A percentile compares a stretch with the other conserved stretches of the same genome.
These are phyloP conservation scores for Fusarium pseudoanthophilum DNA, from an alignment of 2,329 filamentous ascomycete species.

Conservation along the genomic window DNA sequence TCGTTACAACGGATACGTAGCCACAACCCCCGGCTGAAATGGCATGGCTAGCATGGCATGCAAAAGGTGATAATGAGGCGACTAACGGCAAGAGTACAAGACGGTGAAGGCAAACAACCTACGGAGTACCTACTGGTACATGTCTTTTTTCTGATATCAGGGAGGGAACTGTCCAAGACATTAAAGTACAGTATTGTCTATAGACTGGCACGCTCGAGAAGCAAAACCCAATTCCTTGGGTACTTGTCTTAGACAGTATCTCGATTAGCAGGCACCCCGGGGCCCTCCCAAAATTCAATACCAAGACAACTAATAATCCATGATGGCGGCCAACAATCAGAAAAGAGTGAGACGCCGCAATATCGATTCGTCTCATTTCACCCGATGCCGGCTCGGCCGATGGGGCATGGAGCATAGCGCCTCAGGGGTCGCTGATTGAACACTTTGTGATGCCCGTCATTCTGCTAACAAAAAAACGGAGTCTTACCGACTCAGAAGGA, in stretches of 20 bases:
- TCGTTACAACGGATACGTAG: slow-evolving; percentile 25
- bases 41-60: slow-evolving; percentile 31
- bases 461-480: slow-evolving; percentile 18
- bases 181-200: neutral
- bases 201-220: slow-evolving; percentile 15
- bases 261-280: slow-evolving; percentile 21
- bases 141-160: slow-evolving; percentile 2
- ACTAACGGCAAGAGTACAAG: slow-evolving; percentile 14
- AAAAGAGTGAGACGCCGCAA: slow-evolving; percentile 11
- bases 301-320: slow-evolving; percentile 37
- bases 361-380: slow-evolving; percentile 29
- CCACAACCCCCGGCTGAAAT: slow-evolving; percentile 13
- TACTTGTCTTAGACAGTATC: slow-evolving; percentile 9
- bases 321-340: slow-evolving; percentile 5
- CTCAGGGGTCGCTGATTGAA: slow-evolving; percentile 32
- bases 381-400: slow-evolving; percentile 37
- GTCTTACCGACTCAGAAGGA: slow-evolving; percentile 13
- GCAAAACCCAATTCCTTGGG: slow-evolving; percentile 18
- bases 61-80: slow-evolving; percentile 23
- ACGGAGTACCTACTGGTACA: neutral
- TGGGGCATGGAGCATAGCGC: slow-evolving; percentile 32
- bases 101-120: slow-evolving; percentile 25
- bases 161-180: slow-evolving; percentile 16
- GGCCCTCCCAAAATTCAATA: slow-evolving; percentile 10
- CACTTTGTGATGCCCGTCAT: slow-evolving; percentile 25